Conservation (phyloP, 176 grass and related monocot species). For the Puya raimondii region DNA sequence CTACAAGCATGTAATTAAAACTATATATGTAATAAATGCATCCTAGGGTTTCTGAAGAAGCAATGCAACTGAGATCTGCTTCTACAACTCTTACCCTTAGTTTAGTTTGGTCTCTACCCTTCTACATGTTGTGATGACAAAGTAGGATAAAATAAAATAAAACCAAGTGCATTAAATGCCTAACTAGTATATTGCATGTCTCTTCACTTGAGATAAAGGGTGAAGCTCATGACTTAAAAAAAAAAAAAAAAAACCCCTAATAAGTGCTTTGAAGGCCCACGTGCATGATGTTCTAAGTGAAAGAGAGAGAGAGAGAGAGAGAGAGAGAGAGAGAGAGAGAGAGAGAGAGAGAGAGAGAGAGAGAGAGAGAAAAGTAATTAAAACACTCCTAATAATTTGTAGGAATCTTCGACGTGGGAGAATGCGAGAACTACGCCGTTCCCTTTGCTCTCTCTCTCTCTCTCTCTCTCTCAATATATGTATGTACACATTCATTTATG, state of each 20-base stretch:
- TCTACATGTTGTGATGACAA: neutral
- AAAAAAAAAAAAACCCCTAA: neutral
- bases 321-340: neutral
- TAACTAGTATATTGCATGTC: neutral
- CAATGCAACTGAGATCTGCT: neutral
- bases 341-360: conserved; percentile 1
- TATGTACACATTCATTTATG: conserved; percentile 3
- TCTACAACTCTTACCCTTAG: neutral
- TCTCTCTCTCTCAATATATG: neutral
- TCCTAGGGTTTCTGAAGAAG: neutral
- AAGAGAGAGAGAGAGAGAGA: conserved; percentile 5
- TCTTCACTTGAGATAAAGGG: conserved; percentile 1
- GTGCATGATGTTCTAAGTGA: conserved; percentile 26
- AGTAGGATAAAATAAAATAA: neutral
- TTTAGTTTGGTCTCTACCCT: neutral
- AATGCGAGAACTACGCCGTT: conserved; percentile 7
- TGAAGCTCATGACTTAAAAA: neutral
- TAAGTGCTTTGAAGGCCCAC: conserved; percentile 53
- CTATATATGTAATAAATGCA: neutral
- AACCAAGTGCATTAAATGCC: conserved; percentile 2
- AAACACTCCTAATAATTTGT: conserved; percentile 1
- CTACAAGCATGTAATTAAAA: neutral
- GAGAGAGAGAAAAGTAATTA: neutral
- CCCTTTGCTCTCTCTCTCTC: neutral
- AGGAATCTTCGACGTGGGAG: conserved; percentile 23